phyloP scores from a whole-genome alignment of 2,329 filamentous ascomycete species.

The Cercospora sp. region DNA sequence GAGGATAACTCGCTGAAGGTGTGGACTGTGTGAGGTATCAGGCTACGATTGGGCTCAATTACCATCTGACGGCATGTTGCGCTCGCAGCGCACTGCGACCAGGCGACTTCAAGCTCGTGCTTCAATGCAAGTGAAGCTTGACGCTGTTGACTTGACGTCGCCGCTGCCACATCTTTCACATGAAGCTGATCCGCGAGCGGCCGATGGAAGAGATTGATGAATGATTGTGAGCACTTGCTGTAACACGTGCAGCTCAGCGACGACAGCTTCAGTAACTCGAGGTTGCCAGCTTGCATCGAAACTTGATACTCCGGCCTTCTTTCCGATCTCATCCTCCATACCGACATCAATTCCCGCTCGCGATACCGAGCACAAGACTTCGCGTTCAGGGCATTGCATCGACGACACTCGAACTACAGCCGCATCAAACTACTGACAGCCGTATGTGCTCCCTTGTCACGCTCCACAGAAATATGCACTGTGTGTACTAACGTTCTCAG shows the following conservation, averaged over 20 bases:
- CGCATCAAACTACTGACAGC: too few species aligned
- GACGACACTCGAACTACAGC: too few species aligned
- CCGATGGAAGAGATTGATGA: too few species aligned
- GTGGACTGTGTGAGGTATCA: conserved; percentile 6
- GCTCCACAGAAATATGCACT: rapidly evolving
- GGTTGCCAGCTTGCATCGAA: background rate
- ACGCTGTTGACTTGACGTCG: too few species aligned
- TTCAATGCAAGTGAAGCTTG: background rate
- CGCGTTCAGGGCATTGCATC: too few species aligned
- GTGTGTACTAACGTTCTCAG: background rate
- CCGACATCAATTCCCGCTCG: too few species aligned
- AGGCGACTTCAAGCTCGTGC: background rate
- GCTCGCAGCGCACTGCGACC: background rate
- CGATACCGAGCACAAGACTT: too few species aligned
- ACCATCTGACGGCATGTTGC: background rate
- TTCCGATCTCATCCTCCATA: too few species aligned
- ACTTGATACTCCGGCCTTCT: background rate
- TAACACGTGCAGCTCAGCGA: background rate
- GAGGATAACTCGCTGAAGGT: conserved; percentile 1
- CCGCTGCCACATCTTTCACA: background rate
- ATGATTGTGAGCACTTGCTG: background rate
- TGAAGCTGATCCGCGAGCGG: background rate
- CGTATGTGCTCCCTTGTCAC: background rate
- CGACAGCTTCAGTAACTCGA: background rate
- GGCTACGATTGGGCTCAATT: background rate